phyloP scores from a whole-genome alignment of 176 grass and related monocot species.

The Cenchrus purpureus region DNA sequence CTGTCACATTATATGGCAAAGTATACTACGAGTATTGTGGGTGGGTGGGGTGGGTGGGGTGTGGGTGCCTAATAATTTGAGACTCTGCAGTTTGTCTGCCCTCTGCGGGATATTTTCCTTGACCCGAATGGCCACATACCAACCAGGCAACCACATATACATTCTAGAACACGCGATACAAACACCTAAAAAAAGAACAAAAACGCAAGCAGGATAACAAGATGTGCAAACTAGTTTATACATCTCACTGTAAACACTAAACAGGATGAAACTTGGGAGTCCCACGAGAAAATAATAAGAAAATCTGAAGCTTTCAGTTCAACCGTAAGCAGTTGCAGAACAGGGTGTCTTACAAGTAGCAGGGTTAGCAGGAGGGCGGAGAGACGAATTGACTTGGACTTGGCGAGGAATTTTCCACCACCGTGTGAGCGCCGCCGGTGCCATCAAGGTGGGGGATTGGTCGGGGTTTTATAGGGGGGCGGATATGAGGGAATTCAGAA shows the following conservation, averaged over 20 bases:
- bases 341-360: not conserved
- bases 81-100: not conserved
- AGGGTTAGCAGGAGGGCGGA: not conserved
- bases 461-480: conserved; percentile 31
- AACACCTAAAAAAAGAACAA: not conserved
- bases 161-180: not conserved
- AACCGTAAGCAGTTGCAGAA: not conserved
- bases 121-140: not conserved
- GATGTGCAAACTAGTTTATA: not conserved
- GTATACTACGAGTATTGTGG: not conserved
- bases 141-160: not conserved
- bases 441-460: not conserved
- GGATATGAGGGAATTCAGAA: conserved; percentile 23
- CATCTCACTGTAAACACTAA: not conserved
- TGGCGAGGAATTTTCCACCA: not conserved
- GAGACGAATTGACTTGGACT: not conserved
- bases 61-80: not conserved
- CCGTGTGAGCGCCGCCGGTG: not conserved
- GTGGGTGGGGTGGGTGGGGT: no score
- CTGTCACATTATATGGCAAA: not conserved
- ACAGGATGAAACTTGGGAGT: not conserved
- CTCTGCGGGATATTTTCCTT: not conserved
- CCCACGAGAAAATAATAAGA: not conserved
- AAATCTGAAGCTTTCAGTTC: not conserved
- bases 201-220: no score